phyloP scores from a whole-genome alignment of 768 basidiomycete species.

The Amylocystis lapponica region DNA sequence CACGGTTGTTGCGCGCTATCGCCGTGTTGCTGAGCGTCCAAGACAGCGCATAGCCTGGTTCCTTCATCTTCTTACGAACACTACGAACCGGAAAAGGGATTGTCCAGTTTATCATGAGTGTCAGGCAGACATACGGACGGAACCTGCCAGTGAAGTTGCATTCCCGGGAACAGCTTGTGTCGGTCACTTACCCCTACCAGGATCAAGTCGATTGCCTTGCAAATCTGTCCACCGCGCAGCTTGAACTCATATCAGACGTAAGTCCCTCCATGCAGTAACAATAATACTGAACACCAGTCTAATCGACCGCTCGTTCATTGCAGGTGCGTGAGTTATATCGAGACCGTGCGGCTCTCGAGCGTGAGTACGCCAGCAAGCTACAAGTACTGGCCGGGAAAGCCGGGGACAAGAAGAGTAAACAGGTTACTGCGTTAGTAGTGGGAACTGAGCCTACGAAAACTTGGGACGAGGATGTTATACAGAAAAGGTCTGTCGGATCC shows the following conservation, averaged over 20 bases:
- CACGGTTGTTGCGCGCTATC: too few species aligned
- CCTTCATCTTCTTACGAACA: too few species aligned
- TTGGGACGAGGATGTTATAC: conserved; percentile 46
- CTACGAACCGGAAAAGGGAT: conserved; percentile 17
- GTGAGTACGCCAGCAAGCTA: conserved; percentile 73
- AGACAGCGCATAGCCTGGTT: too few species aligned
- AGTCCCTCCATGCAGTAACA: conserved; percentile 22
- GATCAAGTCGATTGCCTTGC: conserved; percentile 69
- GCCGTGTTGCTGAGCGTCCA: too few species aligned
- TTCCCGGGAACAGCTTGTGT: conserved; percentile 9
- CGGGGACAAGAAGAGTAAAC: conserved; percentile 63
- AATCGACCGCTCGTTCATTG: not conserved
- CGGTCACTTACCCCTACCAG: conserved; percentile 29
- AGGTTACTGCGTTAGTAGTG: conserved; percentile 47
- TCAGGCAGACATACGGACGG: conserved; percentile 42
- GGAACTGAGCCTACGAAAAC: conserved; percentile 65
- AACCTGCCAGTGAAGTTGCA: conserved; percentile 41
- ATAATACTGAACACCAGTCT: not conserved
- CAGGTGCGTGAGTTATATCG: conserved; percentile 72
- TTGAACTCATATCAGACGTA: conserved; percentile 63
- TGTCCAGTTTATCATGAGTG: conserved; percentile 16
- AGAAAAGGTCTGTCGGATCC: conserved; percentile 44
- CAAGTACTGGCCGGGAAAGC: conserved; percentile 62
- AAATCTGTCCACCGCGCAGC: conserved; percentile 52
- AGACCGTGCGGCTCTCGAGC: conserved; percentile 62